Base-by-base conservation (phyloP, 192 early-diverging fungal genomes). In the Podila minutissima region DNA sequence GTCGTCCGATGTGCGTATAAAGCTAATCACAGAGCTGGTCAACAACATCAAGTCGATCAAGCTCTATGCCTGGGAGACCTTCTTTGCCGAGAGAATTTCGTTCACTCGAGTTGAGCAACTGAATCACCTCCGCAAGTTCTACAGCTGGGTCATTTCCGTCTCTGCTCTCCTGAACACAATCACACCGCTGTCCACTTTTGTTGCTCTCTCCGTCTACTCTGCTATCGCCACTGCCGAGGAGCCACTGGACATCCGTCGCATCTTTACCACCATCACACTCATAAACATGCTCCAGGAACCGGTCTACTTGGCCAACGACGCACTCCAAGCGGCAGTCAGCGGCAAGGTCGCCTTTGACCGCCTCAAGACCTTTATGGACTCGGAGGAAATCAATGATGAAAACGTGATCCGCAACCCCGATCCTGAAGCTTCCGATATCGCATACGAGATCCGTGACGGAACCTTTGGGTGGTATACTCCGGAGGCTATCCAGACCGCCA, bases 231-330 rank as follows among this genome's bases (percentile, higher is more conserved):
- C 67, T 1, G n/a, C 50, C 1, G 64, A 69, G 0, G 66, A 64
- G 11, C 85, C 86, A 20, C 74, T 94, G 59, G 87, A 88, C 10
- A 77, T 91, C 3, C 83, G 81, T 37, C 68, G 91, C 22, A 89
- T 92, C 4, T 95, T 95, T 69, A 93, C 93, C 2, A 87, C 92
- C 4, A 85, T 97, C 41, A 83, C 92, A 11, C 84, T 97, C 28
- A 93, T 97, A 83, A 93, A 93, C 76, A 82, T 95, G 67, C 70
- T 95, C 61, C 88, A 89, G 74, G 92, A 91, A 67, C 94, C 95
- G 15, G 76, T 95, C 17, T 64, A 81, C 60, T 72, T 87, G 61
- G 84, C 95, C 51, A 92, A 91, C 3, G 76, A 66, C 19, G 86
- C 94, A 7, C 83, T 96, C 49, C 86, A 88, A 7, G 69, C 89